Evolutionary conservation across 2,329 filamentous ascomycete species (phyloP).

Genomic region (Nigrospora sphaerica): DNA sequence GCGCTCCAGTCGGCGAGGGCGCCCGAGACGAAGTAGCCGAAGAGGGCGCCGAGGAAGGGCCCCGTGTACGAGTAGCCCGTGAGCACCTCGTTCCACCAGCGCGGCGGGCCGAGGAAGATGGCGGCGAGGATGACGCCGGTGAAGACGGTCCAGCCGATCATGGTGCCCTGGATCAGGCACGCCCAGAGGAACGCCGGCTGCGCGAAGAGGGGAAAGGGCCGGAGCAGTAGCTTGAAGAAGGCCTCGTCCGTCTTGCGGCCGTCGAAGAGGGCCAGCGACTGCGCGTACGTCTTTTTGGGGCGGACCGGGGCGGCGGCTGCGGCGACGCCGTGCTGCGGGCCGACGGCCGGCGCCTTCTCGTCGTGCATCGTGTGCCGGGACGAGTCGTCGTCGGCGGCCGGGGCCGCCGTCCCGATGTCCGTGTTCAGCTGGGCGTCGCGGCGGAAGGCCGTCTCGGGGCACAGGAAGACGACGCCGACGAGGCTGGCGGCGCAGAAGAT

Average conservation of each 20-base stretch:
- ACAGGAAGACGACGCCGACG: constrained; percentile 67
- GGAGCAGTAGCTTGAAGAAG: constrained; percentile 57
- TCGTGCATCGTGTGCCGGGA: too few relatives aligned
- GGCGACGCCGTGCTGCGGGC: not conserved
- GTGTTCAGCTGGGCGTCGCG: constrained; percentile 63
- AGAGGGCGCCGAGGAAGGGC: constrained; percentile 74
- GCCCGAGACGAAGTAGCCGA: constrained; percentile 73
- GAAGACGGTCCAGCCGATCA: constrained; percentile 95
- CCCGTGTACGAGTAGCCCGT: constrained; percentile 85
- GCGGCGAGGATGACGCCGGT: constrained; percentile 78
- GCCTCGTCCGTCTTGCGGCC: constrained; percentile 73
- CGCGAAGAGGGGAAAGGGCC: constrained; percentile 74
- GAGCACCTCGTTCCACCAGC: constrained; percentile 74
- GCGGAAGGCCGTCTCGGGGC: constrained; percentile 76
- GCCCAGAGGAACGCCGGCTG: constrained; percentile 83
- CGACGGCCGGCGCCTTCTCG: too few relatives aligned
- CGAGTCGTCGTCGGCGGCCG: too few relatives aligned
- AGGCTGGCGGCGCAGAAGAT: constrained; percentile 72
- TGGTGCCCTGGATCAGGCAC: constrained; percentile 72
- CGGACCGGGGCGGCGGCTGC: constrained; percentile 17
- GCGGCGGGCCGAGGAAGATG: constrained; percentile 72
- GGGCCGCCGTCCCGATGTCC: constrained; percentile 45
- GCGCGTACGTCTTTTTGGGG: constrained; percentile 48
- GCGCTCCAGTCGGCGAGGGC: constrained; percentile 67
- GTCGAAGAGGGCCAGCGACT: constrained; percentile 65